Percentiles rank a stretch among this genome's conserved stretches.
Conservation (phyloP, 2,329 filamentous ascomycete genomes). For the Penicillium decumbens region DNA sequence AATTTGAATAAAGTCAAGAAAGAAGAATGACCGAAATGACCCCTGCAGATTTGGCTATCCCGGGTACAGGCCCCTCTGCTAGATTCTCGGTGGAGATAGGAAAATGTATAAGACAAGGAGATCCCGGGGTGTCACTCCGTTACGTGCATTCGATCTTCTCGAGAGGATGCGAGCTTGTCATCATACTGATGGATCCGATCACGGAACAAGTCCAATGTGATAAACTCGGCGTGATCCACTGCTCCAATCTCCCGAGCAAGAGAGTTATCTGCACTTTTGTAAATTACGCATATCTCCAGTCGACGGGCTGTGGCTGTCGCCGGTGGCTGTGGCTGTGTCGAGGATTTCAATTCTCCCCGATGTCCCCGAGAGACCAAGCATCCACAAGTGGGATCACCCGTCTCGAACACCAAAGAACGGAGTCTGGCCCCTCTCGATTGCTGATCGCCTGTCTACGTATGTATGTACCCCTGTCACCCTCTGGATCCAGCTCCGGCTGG, state of each 20-base stretch:
- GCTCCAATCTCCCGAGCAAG: not conserved
- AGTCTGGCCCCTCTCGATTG: too few relatives aligned
- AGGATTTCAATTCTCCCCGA: not conserved
- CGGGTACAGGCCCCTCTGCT: too few relatives aligned
- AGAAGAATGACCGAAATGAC: not conserved
- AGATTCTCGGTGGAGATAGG: too few relatives aligned
- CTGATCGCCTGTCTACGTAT: too few relatives aligned
- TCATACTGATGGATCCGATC: not conserved
- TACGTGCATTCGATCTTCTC: not conserved
- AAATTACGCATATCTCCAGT: too few relatives aligned
- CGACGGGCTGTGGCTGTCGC: too few relatives aligned
- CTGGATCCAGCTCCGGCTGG: too few relatives aligned
- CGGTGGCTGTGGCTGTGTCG: not conserved
- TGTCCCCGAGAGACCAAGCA: not conserved
- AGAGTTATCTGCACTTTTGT: not conserved
- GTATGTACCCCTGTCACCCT: too few relatives aligned
- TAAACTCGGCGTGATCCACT: not conserved
- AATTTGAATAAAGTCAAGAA: too few relatives aligned
- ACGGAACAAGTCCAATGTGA: not conserved
- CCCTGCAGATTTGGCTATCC: not conserved
- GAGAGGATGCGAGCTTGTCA: not conserved
- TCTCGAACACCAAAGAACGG: too few relatives aligned
- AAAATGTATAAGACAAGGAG: not conserved
- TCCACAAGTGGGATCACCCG: too few relatives aligned
- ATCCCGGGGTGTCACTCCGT: not conserved